Evolutionary conservation across 1,284 basidiomycete genomes (phyloP).

Genomic region (Macrocystidia cucumis): DNA sequence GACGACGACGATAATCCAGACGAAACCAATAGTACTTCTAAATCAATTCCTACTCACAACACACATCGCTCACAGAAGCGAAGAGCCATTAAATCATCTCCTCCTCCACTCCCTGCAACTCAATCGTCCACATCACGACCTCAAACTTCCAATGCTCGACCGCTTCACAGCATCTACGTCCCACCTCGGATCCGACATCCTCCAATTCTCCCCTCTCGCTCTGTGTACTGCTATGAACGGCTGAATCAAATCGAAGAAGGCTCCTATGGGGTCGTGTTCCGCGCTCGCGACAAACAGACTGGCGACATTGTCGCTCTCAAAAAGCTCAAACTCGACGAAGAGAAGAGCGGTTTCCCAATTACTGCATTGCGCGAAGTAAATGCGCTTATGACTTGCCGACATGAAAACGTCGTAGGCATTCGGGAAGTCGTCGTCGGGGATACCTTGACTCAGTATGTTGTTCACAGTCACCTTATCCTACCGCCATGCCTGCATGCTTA

Average conservation of each 20-base stretch:
- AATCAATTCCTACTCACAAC: slow-evolving; percentile 24
- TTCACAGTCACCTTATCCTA: no score
- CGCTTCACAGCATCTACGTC: slow-evolving; percentile 55
- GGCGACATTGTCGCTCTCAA: slow-evolving; percentile 96
- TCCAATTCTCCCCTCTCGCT: slow-evolving; percentile 73
- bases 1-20: slow-evolving; percentile 34
- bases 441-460: slow-evolving; percentile 96
- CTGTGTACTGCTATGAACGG: slow-evolving; percentile 88
- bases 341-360: slow-evolving; percentile 97
- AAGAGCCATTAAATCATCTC: slow-evolving; percentile 18
- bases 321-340: slow-evolving; percentile 96
- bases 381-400: slow-evolving; percentile 85
- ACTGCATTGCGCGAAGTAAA: slow-evolving; percentile 94
- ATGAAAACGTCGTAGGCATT: slow-evolving; percentile 93
- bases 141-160: slow-evolving; percentile 11
- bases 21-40: no score
- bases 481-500: no score
- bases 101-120: slow-evolving; percentile 10
- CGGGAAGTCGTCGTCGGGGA: slow-evolving; percentile 99
- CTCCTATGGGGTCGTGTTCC: slow-evolving; percentile 96
- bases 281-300: slow-evolving; percentile 89
- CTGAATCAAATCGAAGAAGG: slow-evolving; percentile 99
- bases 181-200: slow-evolving; percentile 75
- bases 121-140: slow-evolving; percentile 8
- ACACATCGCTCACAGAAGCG: slow-evolving; percentile 42